Conservation (phyloP, 1,284 basidiomycete genomes). For the Melampsora larici-populina region DNA sequence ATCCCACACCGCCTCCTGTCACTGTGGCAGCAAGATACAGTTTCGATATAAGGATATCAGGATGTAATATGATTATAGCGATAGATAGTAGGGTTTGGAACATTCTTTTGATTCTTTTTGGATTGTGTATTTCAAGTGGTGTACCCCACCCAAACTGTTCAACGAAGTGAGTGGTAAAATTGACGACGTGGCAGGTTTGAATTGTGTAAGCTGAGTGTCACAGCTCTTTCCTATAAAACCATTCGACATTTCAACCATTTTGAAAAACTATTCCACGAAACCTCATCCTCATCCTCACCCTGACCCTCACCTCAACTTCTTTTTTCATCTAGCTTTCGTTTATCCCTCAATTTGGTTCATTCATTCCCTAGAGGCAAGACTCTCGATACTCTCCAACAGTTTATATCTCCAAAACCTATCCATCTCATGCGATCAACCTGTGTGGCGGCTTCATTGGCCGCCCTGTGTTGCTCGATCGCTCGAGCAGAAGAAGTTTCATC, state of each 20-base stretch:
- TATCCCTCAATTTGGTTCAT: too few relatives aligned
- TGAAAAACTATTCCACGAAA: not conserved
- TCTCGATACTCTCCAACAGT: not conserved
- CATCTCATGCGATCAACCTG: slow-evolving; percentile 25
- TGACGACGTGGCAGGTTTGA: not conserved
- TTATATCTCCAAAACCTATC: not conserved
- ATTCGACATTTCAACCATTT: not conserved
- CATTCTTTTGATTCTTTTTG: not conserved
- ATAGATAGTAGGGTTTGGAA: not conserved
- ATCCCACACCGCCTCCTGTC: too few relatives aligned
- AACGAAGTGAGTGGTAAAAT: not conserved
- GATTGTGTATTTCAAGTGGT: not conserved
- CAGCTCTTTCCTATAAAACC: too few relatives aligned
- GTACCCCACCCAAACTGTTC: not conserved
- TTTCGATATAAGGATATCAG: too few relatives aligned
- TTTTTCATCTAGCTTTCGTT: not conserved
- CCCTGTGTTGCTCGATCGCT: slow-evolving; percentile 24
- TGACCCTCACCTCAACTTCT: not conserved
- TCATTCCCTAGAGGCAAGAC: not conserved
- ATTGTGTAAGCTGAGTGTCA: not conserved
- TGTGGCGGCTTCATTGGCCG: slow-evolving; percentile 31
- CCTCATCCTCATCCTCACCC: not conserved
- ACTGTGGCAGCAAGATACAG: too few relatives aligned
- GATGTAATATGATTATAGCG: too few relatives aligned
- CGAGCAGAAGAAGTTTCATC: slow-evolving; percentile 14